Percentiles rank a stretch among this genome's conserved stretches.
phyloP scores from a whole-genome alignment of 75 land plant genomes.

The Selaginella tamariscina region DNA sequence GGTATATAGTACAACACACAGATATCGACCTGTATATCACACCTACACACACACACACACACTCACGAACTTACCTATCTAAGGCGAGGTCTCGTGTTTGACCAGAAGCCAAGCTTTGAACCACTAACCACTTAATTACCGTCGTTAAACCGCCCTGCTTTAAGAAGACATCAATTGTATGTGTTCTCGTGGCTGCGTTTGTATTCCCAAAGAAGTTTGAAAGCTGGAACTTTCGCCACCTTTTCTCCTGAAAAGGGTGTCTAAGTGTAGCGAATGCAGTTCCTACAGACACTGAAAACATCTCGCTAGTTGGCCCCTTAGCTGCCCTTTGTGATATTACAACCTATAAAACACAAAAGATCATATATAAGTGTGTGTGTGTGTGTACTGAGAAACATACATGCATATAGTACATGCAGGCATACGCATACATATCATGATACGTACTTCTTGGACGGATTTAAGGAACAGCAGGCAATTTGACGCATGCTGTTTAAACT shows the following conservation, averaged over 20 bases:
- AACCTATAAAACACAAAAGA: background rate
- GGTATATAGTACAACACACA: background rate
- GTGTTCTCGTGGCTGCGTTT: slow-evolving; percentile 41
- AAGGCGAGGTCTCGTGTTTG: slow-evolving; percentile 93
- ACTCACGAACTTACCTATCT: slow-evolving; percentile 51
- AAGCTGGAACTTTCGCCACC: slow-evolving; percentile 73
- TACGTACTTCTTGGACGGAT: slow-evolving; percentile 65
- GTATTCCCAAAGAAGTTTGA: slow-evolving; percentile 73
- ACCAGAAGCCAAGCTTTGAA: slow-evolving; percentile 70
- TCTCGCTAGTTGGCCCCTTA: slow-evolving; percentile 2
- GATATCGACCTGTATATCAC: background rate
- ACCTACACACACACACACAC: background rate
- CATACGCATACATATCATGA: no score
- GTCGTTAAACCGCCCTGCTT: slow-evolving; percentile 30
- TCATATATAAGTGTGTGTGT: background rate
- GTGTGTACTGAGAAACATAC: no score
- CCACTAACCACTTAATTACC: slow-evolving; percentile 67
- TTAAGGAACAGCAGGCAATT: slow-evolving; percentile 48
- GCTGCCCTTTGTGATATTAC: background rate
- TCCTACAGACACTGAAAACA: slow-evolving; percentile 45
- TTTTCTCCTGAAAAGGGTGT: slow-evolving; percentile 85
- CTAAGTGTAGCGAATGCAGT: slow-evolving; percentile 48
- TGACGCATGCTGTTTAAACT: slow-evolving; percentile 53
- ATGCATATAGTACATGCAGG: no score
- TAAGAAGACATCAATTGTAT: slow-evolving; percentile 48